A percentile compares a stretch with the other conserved stretches of the same genome.
Evolutionary conservation across 192 early-diverging fungal species (phyloP).

Genomic region (Obelidium mucronatum): DNA sequence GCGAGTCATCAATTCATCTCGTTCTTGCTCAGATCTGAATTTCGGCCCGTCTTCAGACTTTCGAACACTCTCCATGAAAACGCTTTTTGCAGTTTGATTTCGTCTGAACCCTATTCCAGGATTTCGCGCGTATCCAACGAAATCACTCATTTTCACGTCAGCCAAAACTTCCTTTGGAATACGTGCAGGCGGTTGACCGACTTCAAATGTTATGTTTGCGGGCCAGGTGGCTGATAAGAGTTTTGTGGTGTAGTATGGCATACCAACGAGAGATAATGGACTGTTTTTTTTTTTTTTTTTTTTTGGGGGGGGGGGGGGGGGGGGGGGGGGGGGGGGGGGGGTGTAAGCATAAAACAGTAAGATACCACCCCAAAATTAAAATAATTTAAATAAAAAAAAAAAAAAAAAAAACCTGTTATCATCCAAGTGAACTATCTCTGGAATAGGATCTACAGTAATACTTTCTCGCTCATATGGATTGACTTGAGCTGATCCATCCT

Average conservation of each 20-base stretch:
- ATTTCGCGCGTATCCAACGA: slow-evolving; percentile 94
- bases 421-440: slow-evolving; percentile 50
- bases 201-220: slow-evolving; percentile 64
- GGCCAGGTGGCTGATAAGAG: slow-evolving; percentile 82
- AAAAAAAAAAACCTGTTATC: slow-evolving; percentile 57
- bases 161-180: slow-evolving; percentile 80
- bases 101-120: slow-evolving; percentile 70
- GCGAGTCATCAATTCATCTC: slow-evolving; percentile 60
- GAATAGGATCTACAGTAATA: slow-evolving; percentile 58
- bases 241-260: slow-evolving; percentile 81
- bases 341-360: not conserved
- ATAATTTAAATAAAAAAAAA: not conserved
- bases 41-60: slow-evolving; percentile 68
- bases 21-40: slow-evolving; percentile 81
- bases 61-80: slow-evolving; percentile 11
- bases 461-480: slow-evolving; percentile 69
- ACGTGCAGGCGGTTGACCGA: slow-evolving; percentile 73
- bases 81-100: slow-evolving; percentile 62
- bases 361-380: not conserved
- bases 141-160: slow-evolving; percentile 88
- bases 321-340: too few relatives aligned
- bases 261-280: slow-evolving; percentile 77
- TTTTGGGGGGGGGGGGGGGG: too few relatives aligned
- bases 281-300: too few relatives aligned
- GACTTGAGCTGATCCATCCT: slow-evolving; percentile 57